Conservation (phyloP, 192 early-diverging fungal species). For the Coemansia sp. region DNA sequence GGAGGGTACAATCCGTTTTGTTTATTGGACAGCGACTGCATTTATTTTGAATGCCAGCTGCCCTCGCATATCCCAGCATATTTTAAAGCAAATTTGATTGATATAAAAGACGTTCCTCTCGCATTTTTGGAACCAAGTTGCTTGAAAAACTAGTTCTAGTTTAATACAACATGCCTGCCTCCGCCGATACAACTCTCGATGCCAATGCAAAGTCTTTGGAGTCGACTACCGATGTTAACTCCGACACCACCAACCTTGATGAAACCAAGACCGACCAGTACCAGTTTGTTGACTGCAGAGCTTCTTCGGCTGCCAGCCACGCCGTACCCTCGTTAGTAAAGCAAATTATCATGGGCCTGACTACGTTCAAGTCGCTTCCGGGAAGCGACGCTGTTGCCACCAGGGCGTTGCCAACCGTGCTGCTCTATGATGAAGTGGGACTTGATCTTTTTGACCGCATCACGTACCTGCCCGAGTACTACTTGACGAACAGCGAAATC, state of each 20-base stretch:
- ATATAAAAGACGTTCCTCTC: no score
- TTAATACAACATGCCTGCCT: slow-evolving; percentile 2
- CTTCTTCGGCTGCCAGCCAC: slow-evolving; percentile 5
- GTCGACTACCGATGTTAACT: neutral
- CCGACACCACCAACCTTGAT: neutral
- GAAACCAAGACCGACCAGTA: neutral
- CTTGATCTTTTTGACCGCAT: slow-evolving; percentile 89
- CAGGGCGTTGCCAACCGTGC: slow-evolving; percentile 67
- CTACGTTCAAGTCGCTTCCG: slow-evolving; percentile 16
- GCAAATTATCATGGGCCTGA: slow-evolving; percentile 25
- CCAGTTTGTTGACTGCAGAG: slow-evolving; percentile 35
- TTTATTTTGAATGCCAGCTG: no score
- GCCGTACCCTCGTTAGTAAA: slow-evolving; percentile 21
- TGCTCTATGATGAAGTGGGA: slow-evolving; percentile 82
- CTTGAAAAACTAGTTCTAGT: no score
- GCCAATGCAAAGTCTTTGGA: neutral
- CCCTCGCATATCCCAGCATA: no score
- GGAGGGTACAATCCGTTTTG: no score
- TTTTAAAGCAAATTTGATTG: no score
- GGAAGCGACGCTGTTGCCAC: slow-evolving; percentile 3
- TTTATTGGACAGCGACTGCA: no score
- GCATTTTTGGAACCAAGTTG: no score
- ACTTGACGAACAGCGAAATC: slow-evolving; percentile 82
- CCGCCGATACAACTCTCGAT: neutral
- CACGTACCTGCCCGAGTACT: slow-evolving; percentile 83